Evolutionary conservation across 768 basidiomycete genomes (phyloP).

Genomic region (Serendipita indica): DNA sequence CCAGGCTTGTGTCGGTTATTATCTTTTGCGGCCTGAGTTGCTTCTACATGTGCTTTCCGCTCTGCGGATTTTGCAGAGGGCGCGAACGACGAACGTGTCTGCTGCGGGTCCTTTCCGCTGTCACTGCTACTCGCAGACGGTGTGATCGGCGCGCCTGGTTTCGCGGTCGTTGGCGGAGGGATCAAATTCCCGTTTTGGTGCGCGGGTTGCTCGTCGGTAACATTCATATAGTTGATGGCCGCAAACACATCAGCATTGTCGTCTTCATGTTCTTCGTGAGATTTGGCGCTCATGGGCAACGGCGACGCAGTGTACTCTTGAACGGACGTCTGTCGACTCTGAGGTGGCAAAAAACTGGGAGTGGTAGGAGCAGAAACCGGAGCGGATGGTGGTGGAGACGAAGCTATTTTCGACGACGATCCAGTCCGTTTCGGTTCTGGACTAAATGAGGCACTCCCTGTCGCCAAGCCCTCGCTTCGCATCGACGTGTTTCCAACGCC

Average conservation of each 20-base stretch:
- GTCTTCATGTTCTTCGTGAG: slow-evolving; percentile 19
- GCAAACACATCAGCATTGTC: slow-evolving; percentile 51
- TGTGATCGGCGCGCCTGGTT: slow-evolving; percentile 26
- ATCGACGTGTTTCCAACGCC: not conserved
- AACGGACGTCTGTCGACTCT: not conserved
- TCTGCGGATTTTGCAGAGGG: slow-evolving; percentile 72
- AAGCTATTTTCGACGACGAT: not conserved
- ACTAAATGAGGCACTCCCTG: not conserved
- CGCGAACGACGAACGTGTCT: slow-evolving; percentile 77
- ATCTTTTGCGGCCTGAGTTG: slow-evolving; percentile 67
- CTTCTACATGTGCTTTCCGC: slow-evolving; percentile 69
- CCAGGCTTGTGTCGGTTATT: slow-evolving; percentile 67
- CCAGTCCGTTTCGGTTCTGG: not conserved
- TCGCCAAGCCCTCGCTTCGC: not conserved
- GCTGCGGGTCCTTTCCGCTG: slow-evolving; percentile 19
- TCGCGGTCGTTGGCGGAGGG: slow-evolving; percentile 20
- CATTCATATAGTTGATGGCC: slow-evolving; percentile 59
- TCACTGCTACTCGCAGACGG: slow-evolving; percentile 18
- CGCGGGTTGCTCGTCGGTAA: slow-evolving; percentile 19
- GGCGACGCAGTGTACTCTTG: not conserved
- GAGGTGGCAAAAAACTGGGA: not conserved
- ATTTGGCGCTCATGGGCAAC: not conserved
- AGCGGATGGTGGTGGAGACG: not conserved
- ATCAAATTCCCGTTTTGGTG: slow-evolving; percentile 22
- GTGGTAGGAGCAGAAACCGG: not conserved